phyloP scores from a whole-genome alignment of 2,329 filamentous ascomycete species.

The Ophiognomonia clavigignenti-juglandacearum region DNA sequence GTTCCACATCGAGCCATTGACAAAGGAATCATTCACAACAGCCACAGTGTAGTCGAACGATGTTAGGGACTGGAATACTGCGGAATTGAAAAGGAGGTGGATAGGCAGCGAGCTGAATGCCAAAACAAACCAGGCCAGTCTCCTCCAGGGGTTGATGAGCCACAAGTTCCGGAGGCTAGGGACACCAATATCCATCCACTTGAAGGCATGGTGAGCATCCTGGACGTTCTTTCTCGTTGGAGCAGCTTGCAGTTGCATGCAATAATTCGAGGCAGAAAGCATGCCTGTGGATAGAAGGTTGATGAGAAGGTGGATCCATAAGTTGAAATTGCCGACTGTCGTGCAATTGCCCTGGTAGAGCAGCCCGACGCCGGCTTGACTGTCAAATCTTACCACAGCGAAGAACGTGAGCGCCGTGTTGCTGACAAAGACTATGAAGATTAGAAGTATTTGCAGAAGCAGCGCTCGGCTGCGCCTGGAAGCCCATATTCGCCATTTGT shows the following conservation, averaged over 20 bases:
- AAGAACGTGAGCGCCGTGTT: constrained; percentile 21
- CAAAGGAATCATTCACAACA: constrained; percentile 4
- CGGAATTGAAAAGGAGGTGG: constrained; percentile 18
- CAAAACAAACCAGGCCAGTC: constrained; percentile 8
- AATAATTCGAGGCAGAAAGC: constrained; percentile 31
- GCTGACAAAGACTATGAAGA: constrained; percentile 22
- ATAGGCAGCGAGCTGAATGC: constrained; percentile 16
- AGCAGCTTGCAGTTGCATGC: constrained; percentile 30
- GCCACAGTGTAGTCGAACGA: constrained; percentile 14
- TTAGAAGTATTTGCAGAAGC: constrained; percentile 19
- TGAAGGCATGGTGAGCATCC: constrained; percentile 6
- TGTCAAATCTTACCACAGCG: constrained; percentile 13
- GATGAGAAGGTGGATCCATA: constrained; percentile 26
- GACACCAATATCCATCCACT: constrained; percentile 17
- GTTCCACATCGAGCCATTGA: neutral
- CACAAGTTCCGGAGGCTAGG: constrained; percentile 14
- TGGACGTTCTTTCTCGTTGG: constrained; percentile 29
- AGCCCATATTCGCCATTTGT: constrained; percentile 16
- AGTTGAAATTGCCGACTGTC: constrained; percentile 9
- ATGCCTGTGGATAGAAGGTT: constrained; percentile 27
- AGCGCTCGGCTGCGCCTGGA: constrained; percentile 19
- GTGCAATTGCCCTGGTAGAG: constrained; percentile 24
- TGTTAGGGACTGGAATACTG: constrained; percentile 15
- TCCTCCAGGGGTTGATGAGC: constrained; percentile 6
- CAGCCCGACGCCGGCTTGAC: constrained; percentile 20